These are phyloP conservation scores for Theobroma grandiflorum DNA, from an alignment of 441 rosid species.

Conservation along the genomic window DNA sequence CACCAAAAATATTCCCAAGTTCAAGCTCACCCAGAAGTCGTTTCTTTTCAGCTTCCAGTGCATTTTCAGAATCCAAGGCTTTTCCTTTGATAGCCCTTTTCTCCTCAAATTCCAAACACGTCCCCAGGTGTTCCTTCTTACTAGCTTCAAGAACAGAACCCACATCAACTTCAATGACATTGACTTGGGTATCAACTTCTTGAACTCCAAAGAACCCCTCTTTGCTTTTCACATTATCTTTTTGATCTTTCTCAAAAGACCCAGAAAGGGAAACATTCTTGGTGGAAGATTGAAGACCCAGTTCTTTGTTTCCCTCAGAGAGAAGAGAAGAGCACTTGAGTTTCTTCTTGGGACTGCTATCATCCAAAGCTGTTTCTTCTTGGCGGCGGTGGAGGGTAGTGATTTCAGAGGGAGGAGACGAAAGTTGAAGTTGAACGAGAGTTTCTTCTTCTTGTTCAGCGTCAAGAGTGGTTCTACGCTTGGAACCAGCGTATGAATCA, in stretches of 20 bases:
- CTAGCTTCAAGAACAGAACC: conserved; percentile 18
- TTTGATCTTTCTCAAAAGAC: conserved; percentile 16
- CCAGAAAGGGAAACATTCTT: conserved; percentile 34
- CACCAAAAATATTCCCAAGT: conserved; percentile 51
- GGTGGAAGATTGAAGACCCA: conserved; percentile 22
- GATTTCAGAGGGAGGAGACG: conserved; percentile 8
- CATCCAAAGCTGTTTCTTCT: conserved; percentile 32
- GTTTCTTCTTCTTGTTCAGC: conserved; percentile 21
- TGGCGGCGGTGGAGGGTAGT: conserved; percentile 11
- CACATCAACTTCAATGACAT: neutral
- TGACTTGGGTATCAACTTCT: conserved; percentile 24
- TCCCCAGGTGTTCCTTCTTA: neutral
- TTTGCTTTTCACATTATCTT: conserved; percentile 19
- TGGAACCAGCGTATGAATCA: conserved; percentile 23
- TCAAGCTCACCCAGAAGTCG: conserved; percentile 61
- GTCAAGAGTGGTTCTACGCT: conserved; percentile 21
- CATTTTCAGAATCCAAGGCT: conserved; percentile 33
- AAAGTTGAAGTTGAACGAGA: conserved; percentile 4
- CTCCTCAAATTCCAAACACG: conserved; percentile 29
- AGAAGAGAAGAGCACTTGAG: conserved; percentile 31
- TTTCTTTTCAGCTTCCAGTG: conserved; percentile 67
- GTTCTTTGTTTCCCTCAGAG: conserved; percentile 34
- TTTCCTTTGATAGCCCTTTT: conserved; percentile 19
- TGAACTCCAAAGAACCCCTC: conserved; percentile 33
- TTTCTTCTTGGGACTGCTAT: conserved; percentile 38